Evolutionary conservation across 2,329 filamentous ascomycete species (phyloP), one percentile per base, ranked within the genome.

Genomic region (Neurospora sp.): DNA sequence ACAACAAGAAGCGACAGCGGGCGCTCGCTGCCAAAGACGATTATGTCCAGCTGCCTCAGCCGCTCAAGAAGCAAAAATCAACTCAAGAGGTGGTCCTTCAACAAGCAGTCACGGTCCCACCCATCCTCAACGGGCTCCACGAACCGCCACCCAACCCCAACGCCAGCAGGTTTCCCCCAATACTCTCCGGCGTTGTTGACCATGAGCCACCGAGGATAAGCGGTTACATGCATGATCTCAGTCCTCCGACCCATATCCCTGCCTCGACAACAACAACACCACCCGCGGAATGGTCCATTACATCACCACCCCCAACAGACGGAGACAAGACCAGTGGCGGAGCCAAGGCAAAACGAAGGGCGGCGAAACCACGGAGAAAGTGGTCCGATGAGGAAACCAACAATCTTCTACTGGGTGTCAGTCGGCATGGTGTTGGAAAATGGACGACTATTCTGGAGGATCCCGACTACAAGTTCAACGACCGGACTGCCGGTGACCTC

Each of bases 351-450:
- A 86, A 86, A 75, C 83, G 86, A 74, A 83, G 85, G 58, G 84
- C 85, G 11, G 83, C 84, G 7, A 89, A 88, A 74, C 84, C 86
- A 1, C 82, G 88, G 71, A 83, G 85, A 68, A 89, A 89, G 74
- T 90, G 88, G 88, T 86, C 87, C 0, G 87, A 90, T 72, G 84
- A 88, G 70, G 88, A 90, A 77, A 90, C 88, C 1, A 88, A 86
- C 68, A 83, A 89, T 73, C 80, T 90, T 9, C 77, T 90, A 15
- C 79, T 89, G 2, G 88, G 88, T 0, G 88, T 90, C 38, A 84
- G 84, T 74, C 85, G 86, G 39, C 84, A 90, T 75, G 89, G 89
- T 0, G 85, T 90, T 9, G 89, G 88, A 43, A 88, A 86, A 74
- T 90, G 88, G 88, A 89, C 86, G 9, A 85, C 82, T 70, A 90